Evolutionary conservation across 495 filamentous ascomycete genomes (phyloP).

Genomic region (Neohortaea acidophila): DNA sequence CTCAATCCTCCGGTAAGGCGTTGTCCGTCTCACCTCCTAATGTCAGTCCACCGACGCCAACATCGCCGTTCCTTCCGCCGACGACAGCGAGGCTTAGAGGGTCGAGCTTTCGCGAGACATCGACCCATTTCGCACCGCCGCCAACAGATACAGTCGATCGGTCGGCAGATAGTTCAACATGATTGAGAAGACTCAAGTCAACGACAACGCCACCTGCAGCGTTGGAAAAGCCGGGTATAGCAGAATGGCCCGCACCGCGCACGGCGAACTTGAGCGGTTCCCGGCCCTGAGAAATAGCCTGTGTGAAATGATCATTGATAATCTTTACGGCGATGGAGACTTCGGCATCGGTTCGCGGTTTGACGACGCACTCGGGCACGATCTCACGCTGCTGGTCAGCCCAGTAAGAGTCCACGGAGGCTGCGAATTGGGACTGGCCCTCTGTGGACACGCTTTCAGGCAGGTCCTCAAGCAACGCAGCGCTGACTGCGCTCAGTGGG

Average conservation of each 20-base stretch:
- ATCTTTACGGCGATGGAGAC: constrained; percentile 1
- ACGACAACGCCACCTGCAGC: constrained; percentile 38
- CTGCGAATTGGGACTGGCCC: too few relatives aligned
- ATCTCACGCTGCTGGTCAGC: background rate
- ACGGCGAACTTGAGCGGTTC: constrained; percentile 2
- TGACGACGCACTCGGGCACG: constrained; percentile 1
- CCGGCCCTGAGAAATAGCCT: background rate
- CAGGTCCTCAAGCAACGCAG: too few relatives aligned
- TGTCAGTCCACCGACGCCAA: constrained; percentile 19
- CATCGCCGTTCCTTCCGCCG: constrained; percentile 14
- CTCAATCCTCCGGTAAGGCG: too few relatives aligned
- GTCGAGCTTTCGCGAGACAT: constrained; percentile 17
- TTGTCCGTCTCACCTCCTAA: too few relatives aligned
- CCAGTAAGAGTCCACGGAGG: too few relatives aligned
- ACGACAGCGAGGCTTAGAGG: constrained; percentile 7
- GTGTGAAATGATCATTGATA: background rate
- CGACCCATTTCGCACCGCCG: constrained; percentile 15
- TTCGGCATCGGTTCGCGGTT: background rate
- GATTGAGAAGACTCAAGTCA: constrained; percentile 32
- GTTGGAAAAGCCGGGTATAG: constrained; percentile 36
- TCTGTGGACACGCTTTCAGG: too few relatives aligned
- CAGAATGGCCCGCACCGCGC: constrained; percentile 27
- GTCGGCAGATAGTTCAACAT: constrained; percentile 30
- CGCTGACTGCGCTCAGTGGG: too few relatives aligned
- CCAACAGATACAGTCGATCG: constrained; percentile 14